These are phyloP conservation scores for Russula earlei DNA, from an alignment of 768 basidiomycete species.

Conservation along the genomic window DNA sequence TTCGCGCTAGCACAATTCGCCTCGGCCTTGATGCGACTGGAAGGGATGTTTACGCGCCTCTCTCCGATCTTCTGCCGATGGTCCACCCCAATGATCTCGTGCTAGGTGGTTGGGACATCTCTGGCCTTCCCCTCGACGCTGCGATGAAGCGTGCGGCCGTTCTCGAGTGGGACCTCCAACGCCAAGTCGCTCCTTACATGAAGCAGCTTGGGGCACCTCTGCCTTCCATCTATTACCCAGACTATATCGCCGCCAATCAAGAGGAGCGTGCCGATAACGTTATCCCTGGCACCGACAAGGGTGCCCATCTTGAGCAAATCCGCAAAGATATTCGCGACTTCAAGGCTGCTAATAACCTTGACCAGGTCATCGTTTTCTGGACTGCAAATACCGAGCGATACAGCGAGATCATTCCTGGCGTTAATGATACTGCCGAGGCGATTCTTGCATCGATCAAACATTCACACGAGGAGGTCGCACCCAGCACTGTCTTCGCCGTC, in stretches of 20 bases:
- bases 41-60: conserved; percentile 87
- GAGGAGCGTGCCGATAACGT: conserved; percentile 93
- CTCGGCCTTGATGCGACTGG: conserved; percentile 74
- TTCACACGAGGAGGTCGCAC: conserved; percentile 92
- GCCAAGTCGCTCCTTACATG: conserved; percentile 87
- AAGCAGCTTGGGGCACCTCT: conserved; percentile 70
- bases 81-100: conserved; percentile 97
- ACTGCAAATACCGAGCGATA: conserved; percentile 99
- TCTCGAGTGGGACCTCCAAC: conserved; percentile 93
- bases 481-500: conserved; percentile 91
- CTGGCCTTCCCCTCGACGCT: conserved; percentile 70
- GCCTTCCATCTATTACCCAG: conserved; percentile 93
- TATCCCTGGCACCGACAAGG: conserved; percentile 78
- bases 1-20: conserved; percentile 91
- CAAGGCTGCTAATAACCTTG: conserved; percentile 74
- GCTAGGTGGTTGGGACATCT: conserved; percentile 98
- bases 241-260: conserved; percentile 98
- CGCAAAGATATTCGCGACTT: conserved; percentile 91
- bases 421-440: conserved; percentile 91
- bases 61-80: conserved; percentile 92
- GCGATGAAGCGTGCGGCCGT: conserved; percentile 93
- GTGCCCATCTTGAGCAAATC: conserved; percentile 83
- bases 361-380: conserved; percentile 93
- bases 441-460: conserved; percentile 71
- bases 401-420: conserved; percentile 85